Evolutionary conservation across 257 asterid species (phyloP), one percentile per base, ranked within the genome.

Genomic region (Handroanthus guayacan): DNA sequence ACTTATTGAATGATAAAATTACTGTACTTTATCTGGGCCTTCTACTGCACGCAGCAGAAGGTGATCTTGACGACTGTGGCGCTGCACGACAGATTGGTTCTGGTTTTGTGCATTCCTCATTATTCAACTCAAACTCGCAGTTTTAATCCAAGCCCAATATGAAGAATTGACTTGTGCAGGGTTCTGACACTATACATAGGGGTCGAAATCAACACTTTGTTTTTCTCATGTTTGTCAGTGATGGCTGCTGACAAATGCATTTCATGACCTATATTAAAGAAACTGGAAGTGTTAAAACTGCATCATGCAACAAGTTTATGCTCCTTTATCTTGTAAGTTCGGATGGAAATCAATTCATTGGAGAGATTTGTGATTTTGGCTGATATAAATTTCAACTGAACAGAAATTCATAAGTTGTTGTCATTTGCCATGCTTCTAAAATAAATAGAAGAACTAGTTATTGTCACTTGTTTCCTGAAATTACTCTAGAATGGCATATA

Each of bases 241-340:
- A 69, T 13, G 25, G 57, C 58, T 36, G 31, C 48, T 74, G 34
- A 20, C 12, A 72, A 56, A 4, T 56, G 25, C 11, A 36, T 51
- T 57, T 58, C 43, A 38, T 11, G 61, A 14, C 1, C 34, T 62
- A 38, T 16, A 37, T 61, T n/a, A 34, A 47, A 31, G 61, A 9
- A 73, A 7, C 14, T 61, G 62, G 61, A 62, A 56, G 16, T 57
- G 61, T 45, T 47, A 34, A 72, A 60, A 37, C 51, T 34, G 52
- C 41, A n/a, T 58, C 4, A 5, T 18, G 61, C 61, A 9, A 8
- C 67, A 73, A 44, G 51, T 17, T 60, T 54, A 73, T 45, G 37
- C 41, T 20, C 13, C 6, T 13, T 5, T 31, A 3, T 44, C 45
- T 41, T 72, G 58, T 57, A 44, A 57, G 37, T 72, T 9, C 34